Base-by-base conservation (phyloP, 2,329 filamentous ascomycete species). In the Clonostachys chloroleuca region DNA sequence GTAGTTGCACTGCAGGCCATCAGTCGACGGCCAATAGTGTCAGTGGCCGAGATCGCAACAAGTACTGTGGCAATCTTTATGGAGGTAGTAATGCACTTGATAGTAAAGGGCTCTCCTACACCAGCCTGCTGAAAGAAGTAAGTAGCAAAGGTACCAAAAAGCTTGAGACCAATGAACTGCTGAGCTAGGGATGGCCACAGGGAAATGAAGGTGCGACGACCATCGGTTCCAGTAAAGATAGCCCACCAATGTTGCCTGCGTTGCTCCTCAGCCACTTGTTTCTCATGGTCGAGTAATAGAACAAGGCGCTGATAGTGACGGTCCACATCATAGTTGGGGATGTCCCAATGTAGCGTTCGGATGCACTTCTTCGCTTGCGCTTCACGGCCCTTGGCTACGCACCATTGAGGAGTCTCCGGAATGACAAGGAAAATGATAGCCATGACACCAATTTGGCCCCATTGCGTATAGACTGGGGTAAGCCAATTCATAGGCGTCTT, bases 401-500 rank as follows among this genome's bases (percentile, higher is more conserved):
- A 63, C 63, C 66, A 18, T 18, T 18, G 18, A 18, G 18, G 18
- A 18, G 67, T 66, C 45, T 69, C 66, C 2, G 66, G 67, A 5
- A 73, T 52, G 14, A 65, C 46, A 8, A 65, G 13, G 39, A 69
- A 72, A 16, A 73, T 67, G 6, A 66, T 45, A 0, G 59, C 45
- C 58, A 70, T 72, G 8, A 64, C 34, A 1, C 68, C 70, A 13
- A 74, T 58, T 58, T 71, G 69, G 1, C 64, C 64, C 70, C 71
- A 74, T 57, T 74, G 52, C 1, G 70, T 70, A 45, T 72, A 72
- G 30, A 74, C 67, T 3, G 70, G 62, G 5, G 60, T 62, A 7
- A 61, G 57, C 48, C 63, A 73, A 41, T 72, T 54, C 17, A 59
- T 54, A 0, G 65, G 64, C 33, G 65, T 52, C 0, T 45, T 45